Evolutionary conservation across 176 grass and related monocot species (phyloP), one percentile per base, ranked within the genome.

Genomic region (Tillandsia leiboldiana): DNA sequence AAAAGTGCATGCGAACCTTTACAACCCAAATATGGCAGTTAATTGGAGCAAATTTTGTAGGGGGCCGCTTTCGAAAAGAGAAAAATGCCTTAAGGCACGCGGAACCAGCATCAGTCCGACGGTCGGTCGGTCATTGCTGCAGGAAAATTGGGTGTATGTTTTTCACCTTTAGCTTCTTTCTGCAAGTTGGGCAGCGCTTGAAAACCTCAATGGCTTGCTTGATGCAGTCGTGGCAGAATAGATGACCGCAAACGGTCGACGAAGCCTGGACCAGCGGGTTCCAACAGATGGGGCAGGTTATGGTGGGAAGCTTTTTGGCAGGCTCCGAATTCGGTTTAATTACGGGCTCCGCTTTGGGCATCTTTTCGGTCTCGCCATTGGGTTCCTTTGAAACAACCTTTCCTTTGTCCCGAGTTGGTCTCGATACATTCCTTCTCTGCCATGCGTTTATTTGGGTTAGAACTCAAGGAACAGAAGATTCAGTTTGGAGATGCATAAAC

Each of bases 131-230:
- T 20, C 0, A 50, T 73, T 6, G 5, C 12, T 86, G 95, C 65
- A 99, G 87, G 69, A 93, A 99, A 47, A 99, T 90, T 56, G 87
- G 74, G 67, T 99, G 95, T 8, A 90, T 80, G 48, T 84, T 79
- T 59, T 15, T 84, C n/a, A 62, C 63, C 29, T 2, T 56, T 22
- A 99, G 84, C 62, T 76, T 87, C 80, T 23, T 83, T 26, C 87
- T 74, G 77, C 95, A 99, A 53, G 87, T 90, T 27, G 95, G 95
- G 80, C 95, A 99, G 49, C 86, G 90, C 74, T 99, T 93, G 47
- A 84, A 80, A 50, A 26, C 77, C 72, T 76, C 22, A 59, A 99
- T 82, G 50, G 84, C 64, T 9, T 77, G 27, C 57, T 65, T 82
- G 63, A 99, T 99, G 73, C 95, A 99, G 24, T 51, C 53, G 24